Conservation (phyloP, 345 rosid species). For the Draba incana region DNA sequence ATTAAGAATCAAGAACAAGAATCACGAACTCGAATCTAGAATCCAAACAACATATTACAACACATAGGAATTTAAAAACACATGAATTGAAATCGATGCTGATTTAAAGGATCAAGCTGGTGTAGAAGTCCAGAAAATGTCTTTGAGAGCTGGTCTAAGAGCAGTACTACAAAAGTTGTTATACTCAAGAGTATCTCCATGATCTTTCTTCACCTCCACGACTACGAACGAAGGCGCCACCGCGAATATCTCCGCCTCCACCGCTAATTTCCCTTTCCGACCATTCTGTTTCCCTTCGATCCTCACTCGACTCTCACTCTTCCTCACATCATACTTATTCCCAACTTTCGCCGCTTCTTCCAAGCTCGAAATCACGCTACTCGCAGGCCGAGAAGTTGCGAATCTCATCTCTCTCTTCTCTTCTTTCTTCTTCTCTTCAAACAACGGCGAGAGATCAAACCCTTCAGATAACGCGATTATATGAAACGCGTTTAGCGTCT, state of each 20-base stretch:
- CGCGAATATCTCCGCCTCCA: conserved; percentile 77
- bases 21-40: conserved; percentile 29
- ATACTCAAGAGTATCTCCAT: conserved; percentile 86
- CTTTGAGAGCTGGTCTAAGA: conserved; percentile 89
- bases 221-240: conserved; percentile 74
- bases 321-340: conserved; percentile 67
- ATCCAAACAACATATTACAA: conserved; percentile 7
- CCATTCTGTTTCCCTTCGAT: conserved; percentile 79
- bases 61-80: not conserved
- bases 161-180: conserved; percentile 85
- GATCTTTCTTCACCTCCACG: conserved; percentile 91
- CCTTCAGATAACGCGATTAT: conserved; percentile 88
- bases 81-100: not conserved
- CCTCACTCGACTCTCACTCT: conserved; percentile 72
- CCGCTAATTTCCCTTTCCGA: conserved; percentile 79
- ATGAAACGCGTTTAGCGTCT: conserved; percentile 84
- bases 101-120: conserved; percentile 43
- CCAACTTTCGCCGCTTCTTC: conserved; percentile 73
- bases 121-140: conserved; percentile 77
- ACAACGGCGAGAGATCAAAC: conserved; percentile 80
- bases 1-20: conserved; percentile 37
- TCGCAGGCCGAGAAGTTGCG: conserved; percentile 76
- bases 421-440: conserved; percentile 84
- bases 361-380: conserved; percentile 78
- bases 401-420: conserved; percentile 83